These are phyloP conservation scores for Plasmodium relictum DNA, from an alignment of 169 alveolate species.

Conservation along the genomic window DNA sequence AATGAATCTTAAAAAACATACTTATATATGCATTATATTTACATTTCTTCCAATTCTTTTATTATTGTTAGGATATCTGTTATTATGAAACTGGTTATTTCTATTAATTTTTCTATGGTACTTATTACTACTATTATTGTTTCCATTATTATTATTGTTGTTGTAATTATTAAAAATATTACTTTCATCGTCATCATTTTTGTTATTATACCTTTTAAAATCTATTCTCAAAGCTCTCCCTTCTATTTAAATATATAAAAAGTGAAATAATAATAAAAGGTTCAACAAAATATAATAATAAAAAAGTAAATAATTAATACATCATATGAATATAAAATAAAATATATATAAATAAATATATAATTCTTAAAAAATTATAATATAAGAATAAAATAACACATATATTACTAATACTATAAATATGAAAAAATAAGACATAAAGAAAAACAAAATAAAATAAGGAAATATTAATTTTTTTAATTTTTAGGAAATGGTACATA, in stretches of 20 bases:
- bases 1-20: neutral
- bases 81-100: slow-evolving; percentile 68
- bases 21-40: neutral
- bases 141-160: slow-evolving; percentile 33
- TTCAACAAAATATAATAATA: neutral
- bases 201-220: slow-evolving; percentile 49
- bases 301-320: neutral
- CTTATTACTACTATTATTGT: slow-evolving; percentile 27
- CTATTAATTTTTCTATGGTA: slow-evolving; percentile 31
- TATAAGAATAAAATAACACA: neutral
- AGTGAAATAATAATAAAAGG: neutral
- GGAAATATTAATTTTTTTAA: neutral
- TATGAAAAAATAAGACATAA: neutral
- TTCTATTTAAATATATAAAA: slow-evolving; percentile 32
- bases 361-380: neutral
- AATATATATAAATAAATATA: neutral
- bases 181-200: slow-evolving; percentile 36
- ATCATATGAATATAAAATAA: neutral
- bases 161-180: slow-evolving; percentile 28
- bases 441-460: neutral
- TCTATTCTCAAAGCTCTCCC: slow-evolving; percentile 76
- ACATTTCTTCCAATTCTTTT: slow-evolving; percentile 47
- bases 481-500: neutral
- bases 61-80: slow-evolving; percentile 56
- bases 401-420: neutral